Conservation (phyloP, 169 alveolate genomes). For the Eimeria mitis region DNA sequence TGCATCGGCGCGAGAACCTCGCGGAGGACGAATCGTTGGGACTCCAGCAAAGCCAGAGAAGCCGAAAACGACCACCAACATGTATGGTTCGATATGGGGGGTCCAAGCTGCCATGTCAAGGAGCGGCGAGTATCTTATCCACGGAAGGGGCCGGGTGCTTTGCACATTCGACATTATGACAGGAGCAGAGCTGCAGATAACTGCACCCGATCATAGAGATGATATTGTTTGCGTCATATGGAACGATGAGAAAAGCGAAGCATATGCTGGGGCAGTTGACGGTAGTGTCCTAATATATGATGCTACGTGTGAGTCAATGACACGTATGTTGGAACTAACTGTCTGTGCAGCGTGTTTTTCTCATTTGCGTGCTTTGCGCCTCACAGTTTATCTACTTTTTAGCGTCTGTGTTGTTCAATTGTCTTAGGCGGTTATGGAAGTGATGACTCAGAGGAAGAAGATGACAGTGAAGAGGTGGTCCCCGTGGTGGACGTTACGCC, state of each 20-base stretch:
- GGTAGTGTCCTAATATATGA: conserved; percentile 50
- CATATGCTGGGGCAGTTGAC: conserved; percentile 58
- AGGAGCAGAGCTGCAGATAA: conserved; percentile 30
- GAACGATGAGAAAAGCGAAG: conserved; percentile 56
- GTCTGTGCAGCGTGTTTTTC: no score
- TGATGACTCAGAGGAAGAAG: not conserved
- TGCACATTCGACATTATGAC: conserved; percentile 49
- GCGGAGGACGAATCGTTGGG: not conserved
- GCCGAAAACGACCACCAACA: not conserved
- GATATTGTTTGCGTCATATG: conserved; percentile 59
- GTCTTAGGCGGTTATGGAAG: conserved; percentile 19
- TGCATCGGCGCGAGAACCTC: not conserved
- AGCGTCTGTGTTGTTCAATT: not conserved
- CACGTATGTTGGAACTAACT: not conserved
- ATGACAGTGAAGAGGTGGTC: not conserved
- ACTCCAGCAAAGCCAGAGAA: not conserved
- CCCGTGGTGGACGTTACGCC: conserved; percentile 20
- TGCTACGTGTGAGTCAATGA: conserved; percentile 11
- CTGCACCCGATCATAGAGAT: conserved; percentile 19
- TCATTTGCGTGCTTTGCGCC: no score
- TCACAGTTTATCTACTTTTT: not conserved
- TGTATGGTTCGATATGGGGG: conserved; percentile 24
- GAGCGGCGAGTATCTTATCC: conserved; percentile 37
- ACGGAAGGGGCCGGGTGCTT: conserved; percentile 68
- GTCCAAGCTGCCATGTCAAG: conserved; percentile 43